Percentiles rank a stretch among this genome's conserved stretches.
These are phyloP conservation scores for Cercophora newfieldiana DNA, from an alignment of 495 filamentous ascomycete species.

Conservation along the genomic window DNA sequence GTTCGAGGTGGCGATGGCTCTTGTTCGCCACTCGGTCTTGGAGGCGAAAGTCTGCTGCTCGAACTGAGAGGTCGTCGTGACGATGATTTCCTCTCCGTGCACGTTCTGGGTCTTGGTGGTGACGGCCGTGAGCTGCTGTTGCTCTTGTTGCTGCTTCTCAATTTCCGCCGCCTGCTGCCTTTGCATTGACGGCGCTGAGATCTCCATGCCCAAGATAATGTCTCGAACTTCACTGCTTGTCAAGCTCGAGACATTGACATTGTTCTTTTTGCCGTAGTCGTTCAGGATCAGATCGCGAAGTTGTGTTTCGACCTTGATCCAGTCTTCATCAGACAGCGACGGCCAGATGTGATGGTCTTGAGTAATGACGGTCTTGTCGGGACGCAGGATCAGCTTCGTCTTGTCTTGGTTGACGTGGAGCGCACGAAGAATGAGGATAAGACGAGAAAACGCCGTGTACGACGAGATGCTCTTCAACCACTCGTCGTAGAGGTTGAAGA, in stretches of 20 bases:
- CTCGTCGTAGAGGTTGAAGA: constrained; percentile 99
- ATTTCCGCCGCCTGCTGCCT: constrained; percentile 98
- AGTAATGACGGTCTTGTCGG: constrained; percentile 97
- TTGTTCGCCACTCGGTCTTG: constrained; percentile 97
- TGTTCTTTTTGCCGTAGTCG: constrained; percentile 99
- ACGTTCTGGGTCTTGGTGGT: constrained; percentile 99
- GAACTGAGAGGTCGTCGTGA: constrained; percentile 95
- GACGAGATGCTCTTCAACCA: constrained; percentile 99
- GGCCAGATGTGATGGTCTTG: constrained; percentile 99
- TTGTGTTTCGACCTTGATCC: constrained; percentile 98
- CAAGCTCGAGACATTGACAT: constrained; percentile 95
- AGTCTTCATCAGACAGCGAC: constrained; percentile 89
- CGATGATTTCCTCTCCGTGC: constrained; percentile 96
- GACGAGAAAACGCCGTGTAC: constrained; percentile 96
- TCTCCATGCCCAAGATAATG: constrained; percentile 99
- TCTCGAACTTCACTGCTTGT: constrained; percentile 96
- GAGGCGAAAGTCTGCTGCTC: constrained; percentile 97
- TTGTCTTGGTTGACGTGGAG: constrained; percentile 98
- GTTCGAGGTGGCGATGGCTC: constrained; percentile 95
- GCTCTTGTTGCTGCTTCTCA: constrained; percentile 97
- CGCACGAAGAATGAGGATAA: constrained; percentile 92
- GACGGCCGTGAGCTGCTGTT: constrained; percentile 93
- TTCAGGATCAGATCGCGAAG: constrained; percentile 94
- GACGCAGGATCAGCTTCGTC: constrained; percentile 95
- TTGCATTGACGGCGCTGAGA: constrained; percentile 96